Evolutionary conservation across 768 basidiomycete genomes (phyloP).

Genomic region (Kwoniella dendrophila): DNA sequence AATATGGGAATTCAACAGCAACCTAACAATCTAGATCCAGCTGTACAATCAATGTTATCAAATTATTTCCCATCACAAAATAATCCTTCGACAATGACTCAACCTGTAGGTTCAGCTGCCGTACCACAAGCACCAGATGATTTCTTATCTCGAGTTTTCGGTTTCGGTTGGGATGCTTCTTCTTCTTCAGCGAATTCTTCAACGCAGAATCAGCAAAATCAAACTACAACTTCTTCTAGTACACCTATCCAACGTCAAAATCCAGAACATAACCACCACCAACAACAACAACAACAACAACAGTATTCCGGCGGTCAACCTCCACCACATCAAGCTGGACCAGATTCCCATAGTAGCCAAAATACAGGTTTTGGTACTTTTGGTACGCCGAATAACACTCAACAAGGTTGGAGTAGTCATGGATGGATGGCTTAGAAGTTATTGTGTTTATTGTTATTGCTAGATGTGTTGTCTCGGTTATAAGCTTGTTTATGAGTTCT

Average conservation of each 20-base stretch:
- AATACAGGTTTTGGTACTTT: slow-evolving; percentile 7
- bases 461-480: too few relatives aligned
- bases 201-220: slow-evolving; percentile 1
- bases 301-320: background rate
- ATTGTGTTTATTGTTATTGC: too few relatives aligned
- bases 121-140: slow-evolving; percentile 44
- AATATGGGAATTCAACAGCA: slow-evolving; percentile 7
- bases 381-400: slow-evolving; percentile 5
- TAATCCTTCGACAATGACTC: slow-evolving; percentile 9
- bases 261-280: background rate
- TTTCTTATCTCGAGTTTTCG: slow-evolving; percentile 48
- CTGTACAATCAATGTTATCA: slow-evolving; percentile 48
- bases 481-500: too few relatives aligned
- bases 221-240: background rate
- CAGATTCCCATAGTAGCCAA: background rate
- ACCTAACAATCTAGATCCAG: slow-evolving; percentile 32
- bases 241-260: background rate
- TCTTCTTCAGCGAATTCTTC: slow-evolving; percentile 1
- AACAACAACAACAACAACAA: background rate
- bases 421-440: slow-evolving; percentile 22
- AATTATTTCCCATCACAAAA: slow-evolving; percentile 40
- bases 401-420: slow-evolving; percentile 18
- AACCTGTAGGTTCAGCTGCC: slow-evolving; percentile 8
- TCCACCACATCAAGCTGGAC: background rate
- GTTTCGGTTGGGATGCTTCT: slow-evolving; percentile 42